These are phyloP conservation scores for Mortierella sp. DNA, from an alignment of 371 early-diverging fungal species.

Conservation along the genomic window DNA sequence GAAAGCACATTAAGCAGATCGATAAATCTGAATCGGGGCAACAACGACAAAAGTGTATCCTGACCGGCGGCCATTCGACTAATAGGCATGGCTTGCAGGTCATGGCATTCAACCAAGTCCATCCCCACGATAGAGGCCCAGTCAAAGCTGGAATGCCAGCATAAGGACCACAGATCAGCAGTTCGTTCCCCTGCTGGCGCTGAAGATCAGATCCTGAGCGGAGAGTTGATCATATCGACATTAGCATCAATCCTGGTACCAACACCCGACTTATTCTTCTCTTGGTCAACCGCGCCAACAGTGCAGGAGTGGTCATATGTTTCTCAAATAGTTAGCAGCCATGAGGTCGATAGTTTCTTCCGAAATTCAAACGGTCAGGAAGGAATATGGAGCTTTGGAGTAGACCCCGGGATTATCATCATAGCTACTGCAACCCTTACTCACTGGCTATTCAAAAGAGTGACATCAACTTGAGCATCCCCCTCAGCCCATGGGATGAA, in stretches of 20 bases:
- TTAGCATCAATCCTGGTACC: constrained; percentile 7
- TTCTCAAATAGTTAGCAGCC: constrained; percentile 16
- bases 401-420: constrained; percentile 17
- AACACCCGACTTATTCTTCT: constrained; percentile 8
- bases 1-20: constrained; percentile 24
- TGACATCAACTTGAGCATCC: constrained; percentile 22
- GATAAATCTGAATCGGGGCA: constrained; percentile 17
- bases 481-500: constrained; percentile 18
- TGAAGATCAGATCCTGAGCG: constrained; percentile 11
- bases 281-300: constrained; percentile 21
- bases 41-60: constrained; percentile 13
- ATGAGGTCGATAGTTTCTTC: constrained; percentile 14
- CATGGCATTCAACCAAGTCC: constrained; percentile 16
- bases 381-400: constrained; percentile 14
- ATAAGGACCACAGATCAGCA: not conserved
- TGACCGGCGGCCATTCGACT: constrained; percentile 18
- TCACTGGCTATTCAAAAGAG: constrained; percentile 12
- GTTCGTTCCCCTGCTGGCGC: constrained; percentile 5
- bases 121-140: not conserved
- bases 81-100: constrained; percentile 13
- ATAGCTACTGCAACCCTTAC: constrained; percentile 18
- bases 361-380: constrained; percentile 7
- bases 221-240: not conserved
- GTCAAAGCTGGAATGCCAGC: not conserved
- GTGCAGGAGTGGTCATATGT: constrained; percentile 16